Base-by-base conservation (phyloP, 164 flowering plant species). In the Houttuynia cordata region DNA sequence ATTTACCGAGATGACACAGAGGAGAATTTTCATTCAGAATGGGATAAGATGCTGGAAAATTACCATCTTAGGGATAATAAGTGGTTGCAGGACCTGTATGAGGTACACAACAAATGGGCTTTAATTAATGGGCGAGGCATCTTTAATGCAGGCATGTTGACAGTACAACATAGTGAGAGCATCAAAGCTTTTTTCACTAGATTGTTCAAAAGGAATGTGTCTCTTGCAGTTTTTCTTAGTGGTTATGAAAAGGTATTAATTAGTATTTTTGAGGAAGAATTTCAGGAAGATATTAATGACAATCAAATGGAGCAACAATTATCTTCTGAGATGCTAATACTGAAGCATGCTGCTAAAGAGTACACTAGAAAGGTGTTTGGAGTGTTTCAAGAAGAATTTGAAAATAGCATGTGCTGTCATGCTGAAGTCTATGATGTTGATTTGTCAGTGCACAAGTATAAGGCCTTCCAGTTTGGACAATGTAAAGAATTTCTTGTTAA, bases 11-110 rank as follows among this genome's bases (percentile, higher is more conserved):
- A 73, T 71, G 90, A 82, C 67, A 68, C 79, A 57, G 80, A 80
- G 69, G 83, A 80, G 20, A 87, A 79, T 67, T 81, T 73, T 60
- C 82, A 80, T 62, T 78, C 85, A 30, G 68, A 68, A 34, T 73
- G 75, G 81, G 63, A 34, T 45, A 34, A 45, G 79, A 79, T 56
- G 85, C 59, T 57, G 6, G n/a, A 30, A 6, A 37, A 57, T 18
- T 57, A 34, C 34, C 21, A 57, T 13, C 21, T 57, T 18, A 57
- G 3, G 22, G 41, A 13, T 24, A 57, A 57, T 30, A 57, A 57
- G 45, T 57, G 59, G 59, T 30, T 57, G 41, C 41, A 19, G 7
- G 41, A 57, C 6, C 22, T 57, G 22, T 57, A 24, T 57, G 41
- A 30, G n/a, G 42, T 2, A 30, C 25, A 21, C 10, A 20, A 34